Percentiles rank a stretch among this genome's conserved stretches.
phyloP scores from a whole-genome alignment of 768 basidiomycete species.

The Amanita phalloides region DNA sequence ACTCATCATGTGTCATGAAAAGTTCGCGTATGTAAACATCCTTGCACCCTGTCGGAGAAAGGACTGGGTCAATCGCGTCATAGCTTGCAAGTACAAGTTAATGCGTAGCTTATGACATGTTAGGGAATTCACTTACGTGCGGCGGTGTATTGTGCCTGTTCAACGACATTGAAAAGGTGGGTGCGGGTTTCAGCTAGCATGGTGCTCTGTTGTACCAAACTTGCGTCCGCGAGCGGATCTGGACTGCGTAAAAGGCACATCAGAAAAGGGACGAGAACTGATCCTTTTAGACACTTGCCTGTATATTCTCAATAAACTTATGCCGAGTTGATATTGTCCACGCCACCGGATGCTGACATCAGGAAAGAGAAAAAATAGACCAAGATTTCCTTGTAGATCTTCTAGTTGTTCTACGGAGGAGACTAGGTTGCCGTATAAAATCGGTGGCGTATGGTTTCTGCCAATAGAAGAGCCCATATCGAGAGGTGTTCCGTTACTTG shows the following conservation, averaged over 20 bases:
- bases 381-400: conserved; percentile 69
- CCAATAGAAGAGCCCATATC: conserved; percentile 55
- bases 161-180: conserved; percentile 67
- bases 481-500: conserved; percentile 54
- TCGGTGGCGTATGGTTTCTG: conserved; percentile 36
- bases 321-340: conserved; percentile 66
- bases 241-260: conserved; percentile 10
- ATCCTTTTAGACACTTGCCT: conserved; percentile 38
- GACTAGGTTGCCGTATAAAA: conserved; percentile 81
- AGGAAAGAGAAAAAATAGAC: conserved; percentile 85
- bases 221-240: conserved; percentile 39
- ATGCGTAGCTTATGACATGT: not conserved
- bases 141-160: conserved; percentile 64
- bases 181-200: conserved; percentile 67
- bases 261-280: not conserved
- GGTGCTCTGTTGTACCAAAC: conserved; percentile 46
- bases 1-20: conserved; percentile 7
- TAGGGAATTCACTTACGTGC: conserved; percentile 44
- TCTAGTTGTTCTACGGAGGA: conserved; percentile 72
- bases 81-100: conserved; percentile 18
- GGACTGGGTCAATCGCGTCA: conserved; percentile 38
- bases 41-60: conserved; percentile 46
- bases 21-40: conserved; percentile 31
- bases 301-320: conserved; percentile 65
- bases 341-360: conserved; percentile 79